Evolutionary conservation across 75 land plant species (phyloP).

Genomic region (Pinus albicaulis): DNA sequence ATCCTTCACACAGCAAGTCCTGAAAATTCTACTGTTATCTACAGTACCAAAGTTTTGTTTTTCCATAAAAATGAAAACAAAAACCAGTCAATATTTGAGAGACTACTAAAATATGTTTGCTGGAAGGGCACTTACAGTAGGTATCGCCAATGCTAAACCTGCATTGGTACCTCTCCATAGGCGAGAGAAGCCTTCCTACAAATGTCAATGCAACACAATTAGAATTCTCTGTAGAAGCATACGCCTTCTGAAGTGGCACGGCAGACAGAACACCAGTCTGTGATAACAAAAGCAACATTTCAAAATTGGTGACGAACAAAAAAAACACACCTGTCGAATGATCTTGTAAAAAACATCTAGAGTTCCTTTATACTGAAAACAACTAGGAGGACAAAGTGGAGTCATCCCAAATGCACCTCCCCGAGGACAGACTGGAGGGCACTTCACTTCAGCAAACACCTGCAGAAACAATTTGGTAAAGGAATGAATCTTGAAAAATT

Average conservation of each 20-base stretch:
- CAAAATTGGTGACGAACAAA: background rate
- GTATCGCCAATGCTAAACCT: slow-evolving; percentile 84
- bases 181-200: slow-evolving; percentile 90
- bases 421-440: slow-evolving; percentile 90
- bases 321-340: slow-evolving; percentile 65
- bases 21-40: background rate
- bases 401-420: slow-evolving; percentile 68
- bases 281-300: background rate
- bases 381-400: slow-evolving; percentile 78
- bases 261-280: background rate
- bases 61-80: background rate
- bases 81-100: background rate
- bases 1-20: background rate
- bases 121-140: slow-evolving; percentile 60
- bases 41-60: background rate
- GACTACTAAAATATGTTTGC: background rate
- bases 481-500: background rate
- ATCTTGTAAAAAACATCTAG: slow-evolving; percentile 88
- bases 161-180: slow-evolving; percentile 98
- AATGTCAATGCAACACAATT: slow-evolving; percentile 3
- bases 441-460: slow-evolving; percentile 77
- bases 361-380: slow-evolving; percentile 88
- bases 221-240: background rate
- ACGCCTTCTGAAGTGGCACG: background rate
- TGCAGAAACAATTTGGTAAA: slow-evolving; percentile 13